phyloP scores from a whole-genome alignment of 768 basidiomycete species.

The Lentinus tigrinus region DNA sequence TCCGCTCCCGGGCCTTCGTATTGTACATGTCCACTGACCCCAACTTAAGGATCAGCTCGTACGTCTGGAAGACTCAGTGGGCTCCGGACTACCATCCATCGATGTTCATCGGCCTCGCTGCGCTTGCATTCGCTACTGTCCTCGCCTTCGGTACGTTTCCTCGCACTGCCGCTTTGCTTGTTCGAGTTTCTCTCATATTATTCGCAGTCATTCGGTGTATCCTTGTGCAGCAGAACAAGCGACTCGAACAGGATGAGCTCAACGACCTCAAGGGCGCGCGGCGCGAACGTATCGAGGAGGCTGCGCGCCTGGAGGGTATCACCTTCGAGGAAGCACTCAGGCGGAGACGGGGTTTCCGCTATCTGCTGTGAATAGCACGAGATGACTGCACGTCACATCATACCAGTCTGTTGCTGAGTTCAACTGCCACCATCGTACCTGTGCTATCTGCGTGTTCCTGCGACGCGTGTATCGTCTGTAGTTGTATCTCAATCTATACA shows the following conservation, averaged over 20 bases:
- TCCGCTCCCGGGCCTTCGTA: neutral
- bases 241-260: constrained; percentile 49
- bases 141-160: constrained; percentile 34
- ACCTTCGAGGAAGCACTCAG: constrained; percentile 59
- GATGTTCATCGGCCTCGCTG: constrained; percentile 48
- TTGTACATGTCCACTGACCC: neutral
- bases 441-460: too few species aligned
- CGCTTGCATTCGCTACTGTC: constrained; percentile 31
- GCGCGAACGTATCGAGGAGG: constrained; percentile 52
- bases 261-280: constrained; percentile 43
- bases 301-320: constrained; percentile 57
- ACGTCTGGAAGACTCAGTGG: constrained; percentile 62
- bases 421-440: too few species aligned
- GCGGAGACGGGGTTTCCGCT: constrained; percentile 56
- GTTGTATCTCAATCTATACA: too few species aligned
- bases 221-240: constrained; percentile 50
- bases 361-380: constrained; percentile 40
- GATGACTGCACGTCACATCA: neutral
- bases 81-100: constrained; percentile 61
- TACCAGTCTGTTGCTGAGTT: too few species aligned
- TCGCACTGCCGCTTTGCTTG: too few species aligned
- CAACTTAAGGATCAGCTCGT: constrained; percentile 51
- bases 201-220: constrained; percentile 40
- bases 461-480: too few species aligned
- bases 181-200: neutral